Conservation (phyloP, 257 asterid genomes). For the Solanum rostratum region DNA sequence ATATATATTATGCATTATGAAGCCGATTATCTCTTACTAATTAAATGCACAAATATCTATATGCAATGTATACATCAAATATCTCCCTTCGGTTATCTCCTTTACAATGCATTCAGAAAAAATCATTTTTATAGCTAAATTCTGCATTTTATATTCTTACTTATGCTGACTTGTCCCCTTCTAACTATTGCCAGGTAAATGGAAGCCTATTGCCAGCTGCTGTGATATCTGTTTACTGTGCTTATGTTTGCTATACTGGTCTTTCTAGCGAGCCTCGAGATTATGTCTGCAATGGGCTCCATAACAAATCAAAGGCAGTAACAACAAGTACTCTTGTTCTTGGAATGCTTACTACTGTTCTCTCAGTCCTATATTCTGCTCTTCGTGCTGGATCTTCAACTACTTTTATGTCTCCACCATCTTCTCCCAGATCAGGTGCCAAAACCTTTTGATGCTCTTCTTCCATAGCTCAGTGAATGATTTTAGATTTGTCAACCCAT, state of each 20-base stretch:
- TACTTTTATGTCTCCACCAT: constrained; percentile 81
- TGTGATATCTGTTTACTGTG: constrained; percentile 87
- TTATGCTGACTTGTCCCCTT: neutral
- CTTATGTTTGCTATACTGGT: constrained; percentile 86
- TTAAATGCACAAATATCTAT: neutral
- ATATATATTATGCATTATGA: neutral
- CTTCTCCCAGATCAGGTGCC: constrained; percentile 88
- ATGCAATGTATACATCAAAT: neutral
- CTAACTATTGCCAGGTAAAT: constrained; percentile 49
- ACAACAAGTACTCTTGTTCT: constrained; percentile 71
- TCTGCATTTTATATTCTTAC: neutral
- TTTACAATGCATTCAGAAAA: neutral
- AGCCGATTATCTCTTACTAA: neutral
- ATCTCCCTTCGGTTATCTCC: neutral
- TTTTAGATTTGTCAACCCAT: neutral
- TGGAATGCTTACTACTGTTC: constrained; percentile 87
- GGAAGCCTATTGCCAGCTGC: constrained; percentile 98
- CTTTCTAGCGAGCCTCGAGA: constrained; percentile 89
- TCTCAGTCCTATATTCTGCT: constrained; percentile 84
- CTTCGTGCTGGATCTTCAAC: constrained; percentile 96
- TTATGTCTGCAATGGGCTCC: constrained; percentile 86
- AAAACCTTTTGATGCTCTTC: neutral
- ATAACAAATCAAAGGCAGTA: constrained; percentile 63
- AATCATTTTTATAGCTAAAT: neutral
- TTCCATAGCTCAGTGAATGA: neutral